Percentiles rank a stretch among this genome's conserved stretches.
Evolutionary conservation across 1,284 basidiomycete species (phyloP).

Genomic region (Leccinum solheimii): DNA sequence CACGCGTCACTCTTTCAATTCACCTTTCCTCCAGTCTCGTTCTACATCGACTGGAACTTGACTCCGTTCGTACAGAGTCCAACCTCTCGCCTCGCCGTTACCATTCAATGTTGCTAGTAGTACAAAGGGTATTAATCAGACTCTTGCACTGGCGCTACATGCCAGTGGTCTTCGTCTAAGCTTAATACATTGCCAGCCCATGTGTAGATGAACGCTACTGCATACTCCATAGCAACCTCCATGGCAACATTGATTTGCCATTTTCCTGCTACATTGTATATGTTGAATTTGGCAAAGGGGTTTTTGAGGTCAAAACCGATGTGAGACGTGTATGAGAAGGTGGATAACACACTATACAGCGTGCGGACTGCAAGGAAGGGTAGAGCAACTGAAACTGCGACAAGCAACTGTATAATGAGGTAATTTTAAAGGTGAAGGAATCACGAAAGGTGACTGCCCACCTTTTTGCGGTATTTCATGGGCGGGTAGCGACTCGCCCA

Average conservation of each 20-base stretch:
- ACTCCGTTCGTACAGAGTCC: no score
- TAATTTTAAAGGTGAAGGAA: constrained; percentile 11
- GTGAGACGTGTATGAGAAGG: constrained; percentile 42
- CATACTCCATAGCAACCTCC: constrained; percentile 57
- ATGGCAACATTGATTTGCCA: constrained; percentile 47
- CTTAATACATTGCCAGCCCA: constrained; percentile 37
- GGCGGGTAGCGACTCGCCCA: constrained; percentile 51
- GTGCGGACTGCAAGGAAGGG: constrained; percentile 61
- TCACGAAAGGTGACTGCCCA: constrained; percentile 19
- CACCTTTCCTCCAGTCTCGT: no score
- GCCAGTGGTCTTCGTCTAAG: constrained; percentile 32
- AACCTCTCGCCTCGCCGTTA: no score
- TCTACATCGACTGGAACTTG: no score
- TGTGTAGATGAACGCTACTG: constrained; percentile 50
- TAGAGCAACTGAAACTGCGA: constrained; percentile 50
- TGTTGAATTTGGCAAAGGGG: constrained; percentile 49
- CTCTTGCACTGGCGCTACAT: no score
- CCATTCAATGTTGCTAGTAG: no score
- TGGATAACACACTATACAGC: constrained; percentile 44
- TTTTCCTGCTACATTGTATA: background rate
- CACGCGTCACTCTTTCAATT: no score
- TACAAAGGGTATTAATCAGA: no score
- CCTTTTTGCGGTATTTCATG: constrained; percentile 51
- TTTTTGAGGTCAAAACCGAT: no score
- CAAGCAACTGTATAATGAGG: constrained; percentile 29